Percentiles rank a stretch among this genome's conserved stretches.
Evolutionary conservation across 2,329 filamentous ascomycete species (phyloP).

Genomic region (Canariomyces notabilis): DNA sequence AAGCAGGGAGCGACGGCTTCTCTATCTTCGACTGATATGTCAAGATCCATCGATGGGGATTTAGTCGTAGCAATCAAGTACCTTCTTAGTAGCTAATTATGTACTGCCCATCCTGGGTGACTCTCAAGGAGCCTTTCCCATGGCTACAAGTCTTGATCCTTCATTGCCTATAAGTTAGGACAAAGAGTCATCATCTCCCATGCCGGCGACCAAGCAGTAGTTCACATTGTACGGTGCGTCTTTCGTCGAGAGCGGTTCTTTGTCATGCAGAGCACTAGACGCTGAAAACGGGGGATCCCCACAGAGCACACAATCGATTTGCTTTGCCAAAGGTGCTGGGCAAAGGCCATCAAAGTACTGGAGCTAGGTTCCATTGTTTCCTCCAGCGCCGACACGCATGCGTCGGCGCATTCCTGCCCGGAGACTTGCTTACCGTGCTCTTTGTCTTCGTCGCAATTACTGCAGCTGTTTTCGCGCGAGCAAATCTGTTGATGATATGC

Average conservation of each 20-base stretch:
- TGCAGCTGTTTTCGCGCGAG: too few species aligned
- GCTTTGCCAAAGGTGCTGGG: background rate
- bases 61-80: too few species aligned
- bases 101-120: too few species aligned
- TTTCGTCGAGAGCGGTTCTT: background rate
- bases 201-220: background rate
- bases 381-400: background rate
- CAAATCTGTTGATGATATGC: too few species aligned
- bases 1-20: background rate
- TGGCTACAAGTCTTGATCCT: background rate
- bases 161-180: background rate
- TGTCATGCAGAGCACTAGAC: background rate
- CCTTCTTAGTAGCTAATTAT: background rate
- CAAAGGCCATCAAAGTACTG: background rate
- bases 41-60: background rate
- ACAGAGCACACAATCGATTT: background rate
- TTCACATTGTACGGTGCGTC: slow-evolving; percentile 2
- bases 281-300: slow-evolving; percentile 7
- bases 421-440: too few species aligned
- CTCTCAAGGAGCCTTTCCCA: background rate
- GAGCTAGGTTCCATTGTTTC: slow-evolving; percentile 4
- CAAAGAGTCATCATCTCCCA: background rate
- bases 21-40: slow-evolving; percentile 9
- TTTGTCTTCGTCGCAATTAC: too few species aligned
- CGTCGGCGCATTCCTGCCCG: slow-evolving; percentile 2